Conservation (phyloP, 495 filamentous ascomycete genomes). For the Penicillium canescens region DNA sequence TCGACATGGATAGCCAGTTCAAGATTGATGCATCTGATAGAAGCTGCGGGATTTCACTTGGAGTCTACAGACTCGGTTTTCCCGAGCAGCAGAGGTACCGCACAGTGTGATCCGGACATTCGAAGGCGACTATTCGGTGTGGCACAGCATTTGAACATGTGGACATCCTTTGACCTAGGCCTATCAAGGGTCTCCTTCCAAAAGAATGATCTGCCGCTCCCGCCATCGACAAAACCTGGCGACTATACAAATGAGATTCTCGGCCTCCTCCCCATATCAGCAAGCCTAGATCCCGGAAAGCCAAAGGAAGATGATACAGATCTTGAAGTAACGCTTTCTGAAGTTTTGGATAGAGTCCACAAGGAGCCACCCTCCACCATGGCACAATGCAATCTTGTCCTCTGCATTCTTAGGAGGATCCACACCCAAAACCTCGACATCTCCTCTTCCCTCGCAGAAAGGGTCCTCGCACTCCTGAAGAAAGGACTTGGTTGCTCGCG, state of each 20-base stretch:
- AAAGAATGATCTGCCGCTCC: slow-evolving; percentile 23
- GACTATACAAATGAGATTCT: slow-evolving; percentile 42
- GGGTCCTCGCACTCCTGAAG: slow-evolving; percentile 24
- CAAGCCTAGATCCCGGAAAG: slow-evolving; percentile 35
- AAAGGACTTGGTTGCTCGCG: slow-evolving; percentile 33
- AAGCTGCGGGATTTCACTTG: slow-evolving; percentile 48
- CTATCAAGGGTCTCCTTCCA: slow-evolving; percentile 42
- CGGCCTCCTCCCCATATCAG: slow-evolving; percentile 34
- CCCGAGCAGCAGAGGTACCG: slow-evolving; percentile 4
- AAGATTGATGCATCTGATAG: slow-evolving; percentile 52
- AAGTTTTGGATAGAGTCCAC: slow-evolving; percentile 27
- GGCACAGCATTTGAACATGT: slow-evolving; percentile 45
- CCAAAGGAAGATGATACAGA: slow-evolving; percentile 25
- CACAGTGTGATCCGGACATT: slow-evolving; percentile 29
- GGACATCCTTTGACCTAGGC: slow-evolving; percentile 52
- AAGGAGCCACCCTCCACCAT: slow-evolving; percentile 39
- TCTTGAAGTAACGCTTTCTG: slow-evolving; percentile 23
- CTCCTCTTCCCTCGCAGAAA: slow-evolving; percentile 24
- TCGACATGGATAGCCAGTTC: slow-evolving; percentile 51
- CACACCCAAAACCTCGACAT: slow-evolving; percentile 38
- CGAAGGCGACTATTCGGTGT: slow-evolving; percentile 40
- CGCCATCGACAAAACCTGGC: slow-evolving; percentile 18
- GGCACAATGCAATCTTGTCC: slow-evolving; percentile 48
- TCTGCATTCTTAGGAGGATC: slow-evolving; percentile 49
- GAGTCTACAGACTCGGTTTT: slow-evolving; percentile 23